Conservation (phyloP, 83 land plant species). For the Picea abies region DNA sequence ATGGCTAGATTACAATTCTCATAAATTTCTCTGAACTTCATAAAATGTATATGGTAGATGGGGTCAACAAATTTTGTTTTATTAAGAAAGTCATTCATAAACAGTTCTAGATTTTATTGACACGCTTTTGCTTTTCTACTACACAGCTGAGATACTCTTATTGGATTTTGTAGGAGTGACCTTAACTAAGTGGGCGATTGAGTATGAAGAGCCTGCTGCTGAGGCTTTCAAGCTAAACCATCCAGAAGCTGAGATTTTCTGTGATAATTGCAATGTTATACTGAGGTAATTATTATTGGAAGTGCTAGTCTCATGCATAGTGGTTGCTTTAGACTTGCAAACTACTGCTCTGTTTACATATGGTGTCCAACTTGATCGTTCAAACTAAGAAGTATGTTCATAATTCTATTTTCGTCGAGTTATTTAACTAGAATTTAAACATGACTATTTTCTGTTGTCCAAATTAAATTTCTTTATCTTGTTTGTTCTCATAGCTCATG, state of each 20-base stretch:
- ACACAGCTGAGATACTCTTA: neutral
- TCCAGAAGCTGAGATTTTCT: conserved; percentile 78
- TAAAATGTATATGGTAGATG: neutral
- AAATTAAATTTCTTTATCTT: neutral
- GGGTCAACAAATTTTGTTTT: neutral
- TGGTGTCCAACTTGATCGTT: too few relatives aligned
- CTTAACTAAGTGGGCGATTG: conserved; percentile 95
- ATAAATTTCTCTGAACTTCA: neutral
- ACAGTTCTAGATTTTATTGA: too few relatives aligned
- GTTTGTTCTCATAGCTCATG: neutral
- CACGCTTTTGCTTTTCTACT: neutral
- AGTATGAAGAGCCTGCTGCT: conserved; percentile 95
- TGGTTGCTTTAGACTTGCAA: neutral
- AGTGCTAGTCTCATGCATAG: neutral
- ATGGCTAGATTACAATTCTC: neutral
- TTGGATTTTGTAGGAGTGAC: conserved; percentile 55
- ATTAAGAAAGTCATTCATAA: neutral
- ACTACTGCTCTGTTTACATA: neutral
- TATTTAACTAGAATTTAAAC: too few relatives aligned
- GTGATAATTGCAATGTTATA: conserved; percentile 95
- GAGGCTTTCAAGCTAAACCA: conserved; percentile 94
- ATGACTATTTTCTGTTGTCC: too few relatives aligned
- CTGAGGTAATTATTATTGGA: conserved; percentile 52
- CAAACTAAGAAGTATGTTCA: too few relatives aligned
- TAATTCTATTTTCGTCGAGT: too few relatives aligned